These are phyloP conservation scores for Kazachstania sp. DNA, from an alignment of 1,139 yeast species.

Conservation along the genomic window DNA sequence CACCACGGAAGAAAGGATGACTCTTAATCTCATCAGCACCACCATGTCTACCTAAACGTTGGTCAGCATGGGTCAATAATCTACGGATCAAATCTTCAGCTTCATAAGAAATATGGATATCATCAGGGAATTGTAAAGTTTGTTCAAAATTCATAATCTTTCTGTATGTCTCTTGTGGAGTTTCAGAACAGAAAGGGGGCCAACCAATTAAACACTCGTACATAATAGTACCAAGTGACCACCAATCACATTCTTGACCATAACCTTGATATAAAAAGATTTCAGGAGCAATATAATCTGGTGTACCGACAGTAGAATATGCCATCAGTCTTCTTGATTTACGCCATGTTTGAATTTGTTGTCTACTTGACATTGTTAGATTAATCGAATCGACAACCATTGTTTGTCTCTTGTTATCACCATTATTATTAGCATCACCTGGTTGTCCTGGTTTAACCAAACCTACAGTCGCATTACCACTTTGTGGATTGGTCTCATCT, in stretches of 20 bases:
- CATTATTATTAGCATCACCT: slow-evolving; percentile 13
- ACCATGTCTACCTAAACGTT: slow-evolving; percentile 54
- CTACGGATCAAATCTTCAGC: slow-evolving; percentile 67
- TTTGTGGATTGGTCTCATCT: slow-evolving; percentile 33
- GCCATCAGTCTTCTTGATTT: slow-evolving; percentile 95
- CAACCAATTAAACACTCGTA: slow-evolving; percentile 89
- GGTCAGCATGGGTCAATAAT: slow-evolving; percentile 72
- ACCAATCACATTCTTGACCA: slow-evolving; percentile 90
- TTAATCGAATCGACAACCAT: slow-evolving; percentile 94
- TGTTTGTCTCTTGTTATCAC: slow-evolving; percentile 44
- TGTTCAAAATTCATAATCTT: slow-evolving; percentile 95
- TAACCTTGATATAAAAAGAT: slow-evolving; percentile 82
- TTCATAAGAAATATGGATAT: slow-evolving; percentile 58
- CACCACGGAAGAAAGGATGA: slow-evolving; percentile 67
- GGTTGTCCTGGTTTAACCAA: slow-evolving; percentile 31
- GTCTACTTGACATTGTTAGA: slow-evolving; percentile 89
- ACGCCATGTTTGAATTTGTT: slow-evolving; percentile 98
- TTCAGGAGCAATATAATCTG: slow-evolving; percentile 96
- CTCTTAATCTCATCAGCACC: slow-evolving; percentile 72
- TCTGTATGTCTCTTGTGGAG: slow-evolving; percentile 74
- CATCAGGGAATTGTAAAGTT: slow-evolving; percentile 64
- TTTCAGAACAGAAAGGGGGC: slow-evolving; percentile 86
- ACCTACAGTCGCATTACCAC: slow-evolving; percentile 4
- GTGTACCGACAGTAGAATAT: slow-evolving; percentile 96
- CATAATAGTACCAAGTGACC: slow-evolving; percentile 94